phyloP scores from a whole-genome alignment of 306 rosid species.

The Cucurbita pepo region DNA sequence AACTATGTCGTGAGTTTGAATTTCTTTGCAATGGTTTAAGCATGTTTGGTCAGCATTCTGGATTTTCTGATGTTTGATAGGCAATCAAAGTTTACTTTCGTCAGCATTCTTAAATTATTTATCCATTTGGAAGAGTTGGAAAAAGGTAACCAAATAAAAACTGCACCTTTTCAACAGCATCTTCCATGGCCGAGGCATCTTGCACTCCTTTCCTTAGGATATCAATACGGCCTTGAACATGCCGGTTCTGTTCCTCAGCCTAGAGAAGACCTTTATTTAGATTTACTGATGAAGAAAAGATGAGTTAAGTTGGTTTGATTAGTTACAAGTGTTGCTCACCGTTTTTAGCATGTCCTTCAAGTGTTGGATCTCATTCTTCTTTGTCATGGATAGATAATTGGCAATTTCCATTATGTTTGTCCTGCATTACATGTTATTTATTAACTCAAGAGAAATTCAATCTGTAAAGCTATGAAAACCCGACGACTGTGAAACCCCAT shows the following conservation, averaged over 20 bases:
- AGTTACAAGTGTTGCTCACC: conserved; percentile 25
- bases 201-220: conserved; percentile 28
- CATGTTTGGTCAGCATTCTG: not conserved
- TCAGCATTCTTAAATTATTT: conserved; percentile 3
- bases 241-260: conserved; percentile 49
- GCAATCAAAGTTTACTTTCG: not conserved
- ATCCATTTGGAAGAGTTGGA: conserved; percentile 1
- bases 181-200: conserved; percentile 13
- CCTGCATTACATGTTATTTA: conserved; percentile 29
- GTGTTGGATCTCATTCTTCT: conserved; percentile 53
- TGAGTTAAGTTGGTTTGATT: not conserved
- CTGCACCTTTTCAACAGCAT: conserved; percentile 28
- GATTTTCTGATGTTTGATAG: too few species aligned
- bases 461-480: not conserved
- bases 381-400: conserved; percentile 28
- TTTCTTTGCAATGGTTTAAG: not conserved
- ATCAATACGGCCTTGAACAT: conserved; percentile 22
- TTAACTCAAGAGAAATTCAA: conserved; percentile 1
- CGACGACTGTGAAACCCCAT: not conserved
- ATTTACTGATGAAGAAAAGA: not conserved
- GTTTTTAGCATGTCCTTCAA: conserved; percentile 35
- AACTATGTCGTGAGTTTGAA: not conserved
- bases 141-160: conserved; percentile 2
- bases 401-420: conserved; percentile 43
- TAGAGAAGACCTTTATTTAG: not conserved